Evolutionary conservation across 768 basidiomycete genomes (phyloP).

Genomic region (Rhizopogon sp.): DNA sequence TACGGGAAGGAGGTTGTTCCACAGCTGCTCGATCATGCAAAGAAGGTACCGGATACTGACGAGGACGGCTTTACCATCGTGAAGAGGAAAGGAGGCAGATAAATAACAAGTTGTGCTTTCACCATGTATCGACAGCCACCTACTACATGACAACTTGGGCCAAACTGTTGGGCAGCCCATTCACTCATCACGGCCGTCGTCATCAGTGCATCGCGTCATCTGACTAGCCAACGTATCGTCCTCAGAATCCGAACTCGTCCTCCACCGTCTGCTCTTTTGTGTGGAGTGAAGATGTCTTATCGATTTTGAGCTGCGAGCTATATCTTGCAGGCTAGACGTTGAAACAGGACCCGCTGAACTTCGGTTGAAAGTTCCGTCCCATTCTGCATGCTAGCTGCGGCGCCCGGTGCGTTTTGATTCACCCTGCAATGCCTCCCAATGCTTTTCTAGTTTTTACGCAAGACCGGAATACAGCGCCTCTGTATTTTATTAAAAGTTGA

Average conservation of each 20-base stretch:
- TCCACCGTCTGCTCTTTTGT: conserved; percentile 61
- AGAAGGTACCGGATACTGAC: conserved; percentile 70
- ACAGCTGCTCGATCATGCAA: conserved; percentile 42
- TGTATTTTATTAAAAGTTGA: too few relatives aligned
- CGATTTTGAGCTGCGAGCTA: conserved; percentile 68
- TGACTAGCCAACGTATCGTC: conserved; percentile 96
- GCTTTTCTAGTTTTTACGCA: too few relatives aligned
- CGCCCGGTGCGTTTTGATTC: too few relatives aligned
- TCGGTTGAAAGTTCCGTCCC: too few relatives aligned
- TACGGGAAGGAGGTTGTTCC: conserved; percentile 53
- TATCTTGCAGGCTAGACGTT: neutral
- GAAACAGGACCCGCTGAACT: too few relatives aligned
- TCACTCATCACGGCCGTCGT: conserved; percentile 53
- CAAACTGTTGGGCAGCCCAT: neutral
- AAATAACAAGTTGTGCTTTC: conserved; percentile 6
- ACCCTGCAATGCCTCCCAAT: too few relatives aligned
- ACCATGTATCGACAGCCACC: too few relatives aligned
- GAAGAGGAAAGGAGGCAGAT: conserved; percentile 47
- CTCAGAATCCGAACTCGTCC: conserved; percentile 93
- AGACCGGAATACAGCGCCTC: too few relatives aligned
- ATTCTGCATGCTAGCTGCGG: too few relatives aligned
- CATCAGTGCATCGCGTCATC: conserved; percentile 82
- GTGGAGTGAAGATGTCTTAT: conserved; percentile 56
- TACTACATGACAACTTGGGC: too few relatives aligned
- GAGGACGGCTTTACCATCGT: conserved; percentile 92